Evolutionary conservation across 108 stramenopile species (phyloP), one percentile per base, ranked within the genome.

Genomic region (Aurantiochytrium sp.): DNA sequence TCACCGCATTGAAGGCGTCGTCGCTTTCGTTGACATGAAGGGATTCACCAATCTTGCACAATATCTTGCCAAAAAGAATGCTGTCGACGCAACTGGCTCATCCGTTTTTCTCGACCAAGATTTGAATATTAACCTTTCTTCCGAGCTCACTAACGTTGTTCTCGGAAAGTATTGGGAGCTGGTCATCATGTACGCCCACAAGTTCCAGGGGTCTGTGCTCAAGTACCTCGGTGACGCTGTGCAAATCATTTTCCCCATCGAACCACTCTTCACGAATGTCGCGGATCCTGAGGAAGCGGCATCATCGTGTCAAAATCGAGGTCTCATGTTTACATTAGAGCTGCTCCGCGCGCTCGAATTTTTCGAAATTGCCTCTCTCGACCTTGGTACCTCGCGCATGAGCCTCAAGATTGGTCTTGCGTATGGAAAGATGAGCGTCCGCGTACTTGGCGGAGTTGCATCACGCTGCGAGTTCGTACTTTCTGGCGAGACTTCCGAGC

Each of bases 381-480:
- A 83, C 16, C 76, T 83, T 0, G 76, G 76, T 6, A 53, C 51
- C 2, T 25, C 19, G 25, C n/a, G 4, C 12, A 83, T 83, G 76
- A 53, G 45, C n/a, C 76, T 83, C 76, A 83, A 83, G 49, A 83
- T 83, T 16, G 76, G 76, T 83, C 6, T 83, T 6, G 76, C 76
- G 76, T 83, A 83, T 83, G 76, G 76, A 53, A 6, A 4, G 51
- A 53, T 53, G 49, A 25, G 28, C 28, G 10, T 53, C 4, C 49
- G 49, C 28, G 51, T 83, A 18, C 1, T 83, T 2, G 76, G 76
- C 6, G 76, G 76, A 6, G 76, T 83, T 16, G 19, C 49, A n/a
- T 83, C 10, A 6, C 45, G 76, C 6, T 53, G 51, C 4, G 76
- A 83, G 28, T 25, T 83, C 16, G 51, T 83, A 2, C 51, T 83